phyloP scores from a whole-genome alignment of 148 eudicot species.

The Rhododendron molle region DNA sequence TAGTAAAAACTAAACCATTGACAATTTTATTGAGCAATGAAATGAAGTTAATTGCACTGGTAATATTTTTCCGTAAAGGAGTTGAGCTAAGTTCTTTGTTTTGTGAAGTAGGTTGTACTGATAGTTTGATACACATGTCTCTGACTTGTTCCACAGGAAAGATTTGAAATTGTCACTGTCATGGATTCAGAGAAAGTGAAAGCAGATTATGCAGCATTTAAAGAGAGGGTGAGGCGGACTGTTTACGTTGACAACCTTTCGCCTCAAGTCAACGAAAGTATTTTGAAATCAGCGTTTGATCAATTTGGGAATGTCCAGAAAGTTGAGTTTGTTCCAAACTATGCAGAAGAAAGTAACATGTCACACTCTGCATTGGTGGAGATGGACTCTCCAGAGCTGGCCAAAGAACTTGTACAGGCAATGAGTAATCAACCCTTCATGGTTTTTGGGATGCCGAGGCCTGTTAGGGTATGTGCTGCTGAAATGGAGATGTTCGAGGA shows the following conservation, averaged over 20 bases:
- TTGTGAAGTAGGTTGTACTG: background rate
- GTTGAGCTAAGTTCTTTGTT: background rate
- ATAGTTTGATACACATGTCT: background rate
- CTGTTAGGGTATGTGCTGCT: slow-evolving; percentile 61
- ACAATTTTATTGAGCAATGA: background rate
- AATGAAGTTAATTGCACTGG: background rate
- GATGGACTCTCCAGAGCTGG: slow-evolving; percentile 46
- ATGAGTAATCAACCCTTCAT: slow-evolving; percentile 48
- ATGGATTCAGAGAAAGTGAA: slow-evolving; percentile 48
- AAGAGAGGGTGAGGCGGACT: slow-evolving; percentile 61
- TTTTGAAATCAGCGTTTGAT: slow-evolving; percentile 52
- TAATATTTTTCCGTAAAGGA: background rate
- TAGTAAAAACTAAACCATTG: too few species aligned
- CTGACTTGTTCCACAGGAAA: background rate
- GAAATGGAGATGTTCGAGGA: slow-evolving; percentile 64
- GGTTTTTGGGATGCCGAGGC: slow-evolving; percentile 91
- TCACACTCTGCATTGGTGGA: slow-evolving; percentile 66
- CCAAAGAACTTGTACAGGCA: slow-evolving; percentile 27
- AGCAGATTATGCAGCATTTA: slow-evolving; percentile 54
- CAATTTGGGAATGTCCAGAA: slow-evolving; percentile 56
- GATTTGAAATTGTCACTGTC: background rate
- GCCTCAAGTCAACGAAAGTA: slow-evolving; percentile 46
- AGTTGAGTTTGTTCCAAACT: slow-evolving; percentile 50
- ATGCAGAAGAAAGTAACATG: slow-evolving; percentile 27
- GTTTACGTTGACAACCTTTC: slow-evolving; percentile 74